Conservation (phyloP, 805 yeast species). For the Torulaspora franciscae region DNA sequence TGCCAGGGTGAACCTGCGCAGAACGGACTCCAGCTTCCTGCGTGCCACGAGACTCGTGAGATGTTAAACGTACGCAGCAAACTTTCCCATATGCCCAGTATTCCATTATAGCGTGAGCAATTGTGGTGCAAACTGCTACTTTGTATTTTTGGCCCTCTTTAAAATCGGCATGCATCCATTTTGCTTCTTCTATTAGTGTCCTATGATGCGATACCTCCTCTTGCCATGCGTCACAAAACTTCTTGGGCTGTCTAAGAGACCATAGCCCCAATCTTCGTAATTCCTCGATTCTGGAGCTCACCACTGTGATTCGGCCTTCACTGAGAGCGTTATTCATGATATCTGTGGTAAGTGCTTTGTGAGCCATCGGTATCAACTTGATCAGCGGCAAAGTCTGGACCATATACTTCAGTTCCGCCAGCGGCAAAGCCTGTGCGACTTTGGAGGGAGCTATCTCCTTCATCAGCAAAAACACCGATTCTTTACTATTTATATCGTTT, state of each 20-base stretch:
- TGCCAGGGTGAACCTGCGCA: too few species aligned
- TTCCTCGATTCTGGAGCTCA: slow-evolving; percentile 88
- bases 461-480: slow-evolving; percentile 43
- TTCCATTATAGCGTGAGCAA: slow-evolving; percentile 70
- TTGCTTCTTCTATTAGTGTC: slow-evolving; percentile 64
- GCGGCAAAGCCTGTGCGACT: slow-evolving; percentile 54
- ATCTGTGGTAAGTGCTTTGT: slow-evolving; percentile 79
- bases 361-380: slow-evolving; percentile 76
- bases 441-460: slow-evolving; percentile 51
- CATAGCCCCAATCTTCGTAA: slow-evolving; percentile 81
- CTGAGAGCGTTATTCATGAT: slow-evolving; percentile 77
- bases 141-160: slow-evolving; percentile 66
- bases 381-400: slow-evolving; percentile 85
- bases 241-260: slow-evolving; percentile 82
- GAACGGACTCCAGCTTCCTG: too few species aligned
- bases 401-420: slow-evolving; percentile 80
- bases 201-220: slow-evolving; percentile 61
- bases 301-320: slow-evolving; percentile 87
- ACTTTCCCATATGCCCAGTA: slow-evolving; percentile 75
- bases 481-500: slow-evolving; percentile 41
- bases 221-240: slow-evolving; percentile 60
- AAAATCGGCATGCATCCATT: slow-evolving; percentile 79
- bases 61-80: slow-evolving; percentile 54
- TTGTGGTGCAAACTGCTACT: slow-evolving; percentile 58
- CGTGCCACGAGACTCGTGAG: slow-evolving; percentile 14